Percentiles rank a stretch among this genome's conserved stretches.
phyloP scores from a whole-genome alignment of 768 basidiomycete species.

The Russula foetens region DNA sequence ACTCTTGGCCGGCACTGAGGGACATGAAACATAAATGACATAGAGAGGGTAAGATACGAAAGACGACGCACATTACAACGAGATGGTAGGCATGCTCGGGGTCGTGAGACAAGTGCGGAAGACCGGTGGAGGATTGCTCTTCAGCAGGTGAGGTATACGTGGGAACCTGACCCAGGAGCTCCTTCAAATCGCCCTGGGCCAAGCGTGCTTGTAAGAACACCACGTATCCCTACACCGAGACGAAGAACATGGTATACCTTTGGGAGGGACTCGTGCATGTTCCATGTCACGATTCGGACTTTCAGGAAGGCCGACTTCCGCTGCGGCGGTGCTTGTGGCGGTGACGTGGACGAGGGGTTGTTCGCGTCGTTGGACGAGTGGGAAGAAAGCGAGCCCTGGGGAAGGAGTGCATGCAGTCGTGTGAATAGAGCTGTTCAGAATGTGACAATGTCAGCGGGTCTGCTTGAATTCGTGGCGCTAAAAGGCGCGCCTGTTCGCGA shows the following conservation, averaged over 20 bases:
- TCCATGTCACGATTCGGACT: constrained; percentile 68
- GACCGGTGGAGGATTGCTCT: constrained; percentile 22
- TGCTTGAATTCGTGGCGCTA: neutral
- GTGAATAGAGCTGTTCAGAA: constrained; percentile 30
- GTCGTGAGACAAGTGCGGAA: constrained; percentile 44
- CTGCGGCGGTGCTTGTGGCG: constrained; percentile 18
- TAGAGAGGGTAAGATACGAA: neutral
- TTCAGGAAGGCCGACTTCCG: constrained; percentile 45
- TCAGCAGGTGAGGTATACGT: constrained; percentile 29
- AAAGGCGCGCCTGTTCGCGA: constrained; percentile 13
- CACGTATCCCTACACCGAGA: neutral
- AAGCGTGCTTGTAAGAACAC: constrained; percentile 4
- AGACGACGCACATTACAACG: constrained; percentile 58
- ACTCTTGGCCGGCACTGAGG: constrained; percentile 65
- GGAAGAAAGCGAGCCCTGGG: constrained; percentile 24
- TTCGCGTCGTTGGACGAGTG: constrained; percentile 22
- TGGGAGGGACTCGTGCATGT: constrained; percentile 78
- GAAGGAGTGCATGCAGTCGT: constrained; percentile 46
- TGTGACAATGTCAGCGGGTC: neutral
- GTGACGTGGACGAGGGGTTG: constrained; percentile 21
- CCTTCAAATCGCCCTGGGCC: constrained; percentile 60
- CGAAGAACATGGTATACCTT: constrained; percentile 38
- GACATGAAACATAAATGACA: constrained; percentile 20
- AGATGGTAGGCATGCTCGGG: constrained; percentile 65
- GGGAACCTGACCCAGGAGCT: constrained; percentile 58